A percentile compares a stretch with the other conserved stretches of the same genome.
These are phyloP conservation scores for Garcileccinum viscosum DNA, from an alignment of 1,284 basidiomycete species.

Conservation along the genomic window DNA sequence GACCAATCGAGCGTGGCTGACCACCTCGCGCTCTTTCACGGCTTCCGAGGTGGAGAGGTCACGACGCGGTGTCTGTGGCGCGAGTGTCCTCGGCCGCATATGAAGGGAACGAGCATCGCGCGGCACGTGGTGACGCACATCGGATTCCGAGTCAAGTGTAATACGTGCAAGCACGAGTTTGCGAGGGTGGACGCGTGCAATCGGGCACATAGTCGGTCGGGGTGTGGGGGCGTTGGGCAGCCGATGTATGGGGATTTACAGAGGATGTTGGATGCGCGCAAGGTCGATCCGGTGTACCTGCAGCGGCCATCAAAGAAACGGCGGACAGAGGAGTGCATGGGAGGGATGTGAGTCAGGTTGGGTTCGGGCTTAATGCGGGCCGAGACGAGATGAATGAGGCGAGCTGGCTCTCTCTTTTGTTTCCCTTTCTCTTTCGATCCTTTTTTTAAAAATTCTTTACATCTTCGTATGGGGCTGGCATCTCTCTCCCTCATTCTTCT, in stretches of 20 bases:
- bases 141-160: constrained; percentile 39
- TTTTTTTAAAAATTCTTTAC: neutral
- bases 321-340: constrained; percentile 32
- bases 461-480: neutral
- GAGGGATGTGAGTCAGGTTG: neutral
- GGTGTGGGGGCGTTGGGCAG: constrained; percentile 37
- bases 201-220: constrained; percentile 40
- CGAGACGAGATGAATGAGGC: no score
- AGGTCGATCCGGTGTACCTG: constrained; percentile 26
- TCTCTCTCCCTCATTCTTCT: neutral
- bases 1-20: constrained; percentile 42
- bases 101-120: constrained; percentile 43
- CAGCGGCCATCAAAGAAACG: constrained; percentile 38
- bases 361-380: no score
- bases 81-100: constrained; percentile 33
- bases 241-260: constrained; percentile 40
- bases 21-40: constrained; percentile 39
- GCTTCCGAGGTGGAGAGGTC: constrained; percentile 37
- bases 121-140: constrained; percentile 41
- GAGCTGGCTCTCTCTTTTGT: neutral
- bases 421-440: neutral
- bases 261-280: constrained; percentile 34
- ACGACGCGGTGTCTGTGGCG: constrained; percentile 39
- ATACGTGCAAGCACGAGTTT: constrained; percentile 39
- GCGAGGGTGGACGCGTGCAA: constrained; percentile 42